Evolutionary conservation across 495 filamentous ascomycete species (phyloP).

Genomic region (Penicillium pancosmium): DNA sequence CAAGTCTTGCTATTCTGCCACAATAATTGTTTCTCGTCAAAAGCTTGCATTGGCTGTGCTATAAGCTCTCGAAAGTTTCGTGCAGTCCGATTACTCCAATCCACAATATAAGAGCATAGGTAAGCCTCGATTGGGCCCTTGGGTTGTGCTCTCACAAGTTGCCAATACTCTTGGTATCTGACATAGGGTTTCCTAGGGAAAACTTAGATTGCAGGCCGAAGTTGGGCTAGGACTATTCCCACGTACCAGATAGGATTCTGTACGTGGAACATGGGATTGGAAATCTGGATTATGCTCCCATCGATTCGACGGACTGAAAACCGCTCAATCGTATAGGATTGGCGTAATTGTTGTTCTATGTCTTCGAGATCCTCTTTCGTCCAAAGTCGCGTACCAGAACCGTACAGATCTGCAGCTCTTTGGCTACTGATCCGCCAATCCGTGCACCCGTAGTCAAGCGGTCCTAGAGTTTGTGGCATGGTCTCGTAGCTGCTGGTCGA

Average conservation of each 20-base stretch:
- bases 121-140: slow-evolving; percentile 35
- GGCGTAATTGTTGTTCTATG: slow-evolving; percentile 41
- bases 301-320: slow-evolving; percentile 43
- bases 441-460: slow-evolving; percentile 39
- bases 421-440: slow-evolving; percentile 42
- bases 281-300: slow-evolving; percentile 36
- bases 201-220: slow-evolving; percentile 27
- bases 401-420: slow-evolving; percentile 40
- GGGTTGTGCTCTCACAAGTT: slow-evolving; percentile 33
- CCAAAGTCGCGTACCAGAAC: slow-evolving; percentile 40
- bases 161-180: slow-evolving; percentile 36
- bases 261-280: slow-evolving; percentile 42
- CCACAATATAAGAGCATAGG: slow-evolving; percentile 40
- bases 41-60: slow-evolving; percentile 34
- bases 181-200: slow-evolving; percentile 34
- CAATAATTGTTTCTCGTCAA: slow-evolving; percentile 32
- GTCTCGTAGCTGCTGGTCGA: slow-evolving; percentile 26
- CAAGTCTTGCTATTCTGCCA: slow-evolving; percentile 36
- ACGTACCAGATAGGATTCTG: slow-evolving; percentile 44
- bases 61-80: slow-evolving; percentile 37
- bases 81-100: slow-evolving; percentile 38
- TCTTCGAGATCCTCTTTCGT: slow-evolving; percentile 38
- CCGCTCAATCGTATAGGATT: slow-evolving; percentile 30
- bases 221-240: slow-evolving; percentile 24
- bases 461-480: slow-evolving; percentile 31